Conservation (phyloP, 805 yeast species). For the Metschnikowia corniflorae region DNA sequence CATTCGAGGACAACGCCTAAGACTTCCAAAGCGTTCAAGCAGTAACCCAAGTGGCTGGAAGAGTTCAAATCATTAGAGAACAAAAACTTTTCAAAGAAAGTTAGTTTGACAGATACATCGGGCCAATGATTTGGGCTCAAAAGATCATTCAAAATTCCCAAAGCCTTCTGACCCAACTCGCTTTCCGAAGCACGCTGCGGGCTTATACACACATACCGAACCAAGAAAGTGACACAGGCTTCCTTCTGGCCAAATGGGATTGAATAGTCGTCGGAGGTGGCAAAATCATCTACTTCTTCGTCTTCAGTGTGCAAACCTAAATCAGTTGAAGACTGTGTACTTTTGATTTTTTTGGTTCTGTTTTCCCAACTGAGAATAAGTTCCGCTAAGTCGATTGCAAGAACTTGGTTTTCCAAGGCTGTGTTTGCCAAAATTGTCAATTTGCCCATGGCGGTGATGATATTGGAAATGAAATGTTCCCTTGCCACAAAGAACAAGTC, state of each 20-base stretch:
- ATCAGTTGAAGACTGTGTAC: background rate
- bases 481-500: constrained; percentile 81
- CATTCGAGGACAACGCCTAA: constrained; percentile 77
- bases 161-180: constrained; percentile 75
- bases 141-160: constrained; percentile 71
- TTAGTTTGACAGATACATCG: constrained; percentile 80
- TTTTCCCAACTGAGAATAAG: constrained; percentile 81
- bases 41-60: constrained; percentile 66
- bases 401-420: constrained; percentile 71
- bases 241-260: constrained; percentile 81
- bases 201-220: constrained; percentile 82
- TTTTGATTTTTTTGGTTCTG: constrained; percentile 2
- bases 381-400: constrained; percentile 89
- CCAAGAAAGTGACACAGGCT: constrained; percentile 83
- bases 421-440: constrained; percentile 75
- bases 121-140: constrained; percentile 77
- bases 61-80: constrained; percentile 73
- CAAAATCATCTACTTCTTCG: constrained; percentile 29
- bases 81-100: constrained; percentile 84
- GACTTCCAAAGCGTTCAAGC: constrained; percentile 89
- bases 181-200: constrained; percentile 82
- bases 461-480: constrained; percentile 83
- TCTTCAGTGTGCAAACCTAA: background rate
- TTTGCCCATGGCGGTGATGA: constrained; percentile 90
- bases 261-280: constrained; percentile 48